phyloP scores from a whole-genome alignment of 2,329 filamentous ascomycete species.

The Colletotrichum echinochloae region DNA sequence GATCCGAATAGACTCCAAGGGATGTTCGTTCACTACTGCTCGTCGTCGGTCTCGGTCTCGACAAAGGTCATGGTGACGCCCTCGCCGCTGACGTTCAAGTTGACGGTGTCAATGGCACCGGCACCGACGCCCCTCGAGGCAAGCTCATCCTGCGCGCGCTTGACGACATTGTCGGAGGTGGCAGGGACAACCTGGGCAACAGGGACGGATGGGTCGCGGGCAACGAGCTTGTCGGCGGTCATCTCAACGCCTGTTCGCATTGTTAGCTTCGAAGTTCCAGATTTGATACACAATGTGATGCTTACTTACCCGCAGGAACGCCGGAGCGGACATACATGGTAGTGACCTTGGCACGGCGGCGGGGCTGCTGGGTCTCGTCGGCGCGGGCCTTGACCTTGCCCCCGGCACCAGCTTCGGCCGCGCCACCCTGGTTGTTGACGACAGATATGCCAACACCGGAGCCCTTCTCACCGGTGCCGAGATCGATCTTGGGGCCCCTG shows the following conservation, averaged over 20 bases:
- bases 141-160: constrained; percentile 41
- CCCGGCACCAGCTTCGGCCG: constrained; percentile 16
- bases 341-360: constrained; percentile 57
- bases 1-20: neutral
- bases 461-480: constrained; percentile 54
- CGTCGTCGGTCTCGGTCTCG: constrained; percentile 52
- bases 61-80: constrained; percentile 62
- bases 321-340: constrained; percentile 61
- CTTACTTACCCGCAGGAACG: constrained; percentile 55
- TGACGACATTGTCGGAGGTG: constrained; percentile 20
- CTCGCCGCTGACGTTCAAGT: constrained; percentile 59
- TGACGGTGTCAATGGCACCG: constrained; percentile 55
- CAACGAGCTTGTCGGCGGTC: constrained; percentile 35
- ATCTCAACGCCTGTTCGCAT: constrained; percentile 31
- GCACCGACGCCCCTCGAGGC: constrained; percentile 32
- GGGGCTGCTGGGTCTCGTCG: constrained; percentile 41
- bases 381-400: constrained; percentile 38
- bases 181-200: constrained; percentile 32
- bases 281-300: neutral
- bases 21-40: constrained; percentile 45
- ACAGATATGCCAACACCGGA: constrained; percentile 56
- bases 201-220: constrained; percentile 25
- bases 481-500: constrained; percentile 54
- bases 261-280: neutral
- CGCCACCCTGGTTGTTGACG: constrained; percentile 48